Base-by-base conservation (phyloP, 495 filamentous ascomycete species). In the Penicillium daleae region DNA sequence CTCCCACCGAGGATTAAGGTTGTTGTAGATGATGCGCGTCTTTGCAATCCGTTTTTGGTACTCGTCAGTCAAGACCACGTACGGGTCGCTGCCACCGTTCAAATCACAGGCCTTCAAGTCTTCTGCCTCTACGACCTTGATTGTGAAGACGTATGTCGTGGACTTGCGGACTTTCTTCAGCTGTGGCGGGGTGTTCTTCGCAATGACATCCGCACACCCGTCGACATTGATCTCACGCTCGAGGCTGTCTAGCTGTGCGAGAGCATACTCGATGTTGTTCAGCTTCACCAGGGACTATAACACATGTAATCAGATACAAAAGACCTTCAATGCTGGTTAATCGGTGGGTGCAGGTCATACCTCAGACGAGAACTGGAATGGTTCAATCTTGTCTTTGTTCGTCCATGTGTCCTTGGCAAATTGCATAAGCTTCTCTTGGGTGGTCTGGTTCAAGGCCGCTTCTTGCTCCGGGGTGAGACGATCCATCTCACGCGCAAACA, bases 111-210 rank as follows among this genome's bases (percentile, higher is more conserved):
- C 93, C 73, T 97, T 98, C 64, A 99, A 77, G 66, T 98, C 96
- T 76, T 99, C 96, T n/a, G 90, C 96, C 69, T 99, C 96, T 31
- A 99, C 92, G 53, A 99, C 92, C 80, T 99, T 99, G 76, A 98
- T 93, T 1, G 96, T 98, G 74, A 99, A 99, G 52, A 98, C 92
- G 70, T 96, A 97, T 59, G 93, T 95, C 31, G 86, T 89, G 5
- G 81, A 78, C 65, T 83, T 87, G 68, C 87, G 86, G 29, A 84
- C 73, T 62, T 82, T 85, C 57, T 79, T 79, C 12, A 80, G 70
- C 61, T 82, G 74, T 0, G 88, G 85, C 29, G 88, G 86, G 24
- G 85, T 79, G 63, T 88, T 78, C 63, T 82, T 85, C 31, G 85
- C 84, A 53, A 98, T 86, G 8, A 95, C 85, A 51, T 92, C 92